Evolutionary conservation across 1,284 basidiomycete species (phyloP).

Genomic region (Sphaerobolus stellatus): DNA sequence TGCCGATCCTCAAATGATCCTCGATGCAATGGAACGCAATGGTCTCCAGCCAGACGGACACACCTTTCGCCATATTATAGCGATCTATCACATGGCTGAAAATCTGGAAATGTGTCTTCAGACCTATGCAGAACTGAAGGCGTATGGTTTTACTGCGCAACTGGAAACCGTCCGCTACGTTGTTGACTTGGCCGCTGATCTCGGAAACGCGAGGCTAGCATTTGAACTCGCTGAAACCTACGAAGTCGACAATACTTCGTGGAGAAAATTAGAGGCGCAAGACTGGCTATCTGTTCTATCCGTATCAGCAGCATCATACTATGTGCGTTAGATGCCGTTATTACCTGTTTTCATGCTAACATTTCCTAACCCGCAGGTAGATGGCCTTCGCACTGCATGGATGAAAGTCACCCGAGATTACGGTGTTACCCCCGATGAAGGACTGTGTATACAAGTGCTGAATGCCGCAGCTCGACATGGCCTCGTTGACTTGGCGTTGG

Average conservation of each 20-base stretch:
- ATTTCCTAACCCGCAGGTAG: conserved; percentile 45
- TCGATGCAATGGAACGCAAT: conserved; percentile 49
- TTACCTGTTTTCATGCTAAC: conserved; percentile 8
- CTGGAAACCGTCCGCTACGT: conserved; percentile 48
- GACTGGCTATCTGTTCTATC: conserved; percentile 62
- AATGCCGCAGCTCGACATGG: conserved; percentile 72
- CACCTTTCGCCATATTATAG: conserved; percentile 56
- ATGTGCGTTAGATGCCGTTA: conserved; percentile 50
- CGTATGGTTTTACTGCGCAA: conserved; percentile 46
- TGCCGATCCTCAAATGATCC: conserved; percentile 31
- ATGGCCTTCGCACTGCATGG: conserved; percentile 70
- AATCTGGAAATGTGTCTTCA: conserved; percentile 67
- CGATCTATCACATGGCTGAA: conserved; percentile 41
- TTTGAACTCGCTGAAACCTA: conserved; percentile 63
- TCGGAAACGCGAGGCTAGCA: conserved; percentile 60
- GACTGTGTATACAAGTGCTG: conserved; percentile 66
- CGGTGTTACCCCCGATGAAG: conserved; percentile 68
- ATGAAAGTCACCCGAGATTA: conserved; percentile 51
- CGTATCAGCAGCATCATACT: conserved; percentile 55
- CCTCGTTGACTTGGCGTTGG: conserved; percentile 63
- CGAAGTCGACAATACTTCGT: conserved; percentile 54
- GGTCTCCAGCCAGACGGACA: conserved; percentile 47
- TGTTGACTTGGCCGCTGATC: conserved; percentile 47
- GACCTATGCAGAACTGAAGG: conserved; percentile 51
- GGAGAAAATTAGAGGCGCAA: conserved; percentile 50